Evolutionary conservation across 192 early-diverging fungal genomes (phyloP), one percentile per base, ranked within the genome.

Genomic region (Kickxella alabastrina): DNA sequence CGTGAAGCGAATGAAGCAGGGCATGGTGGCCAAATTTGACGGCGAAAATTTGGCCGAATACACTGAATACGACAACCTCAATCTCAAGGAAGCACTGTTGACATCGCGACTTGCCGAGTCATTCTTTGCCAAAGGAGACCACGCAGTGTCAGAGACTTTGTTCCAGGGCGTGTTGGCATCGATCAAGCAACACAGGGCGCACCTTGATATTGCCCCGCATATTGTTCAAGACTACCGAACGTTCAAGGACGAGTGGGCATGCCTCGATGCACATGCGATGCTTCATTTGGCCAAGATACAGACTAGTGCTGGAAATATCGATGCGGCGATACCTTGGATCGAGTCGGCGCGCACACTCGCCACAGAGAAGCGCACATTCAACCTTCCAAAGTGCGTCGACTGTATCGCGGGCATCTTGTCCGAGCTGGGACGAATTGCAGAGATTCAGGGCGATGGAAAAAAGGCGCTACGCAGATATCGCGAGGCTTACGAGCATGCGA

Each of bases 341-440:
- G 49, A 59, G 31, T 46, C 55, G n/a, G 64, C 64, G 1, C 54
- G 56, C 43, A 43, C 21, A 31, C 17, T 44, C 57, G 43, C 53
- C 35, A 43, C 42, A 32, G 18, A 48, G 23, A 24, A 52, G 2
- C 14, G 36, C 13, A 31, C 37, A 29, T 38, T 37, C 28, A 27
- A 47, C 10, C 51, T 34, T n/a, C 38, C 49, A n/a, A 55, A 41
- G n/a, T 75, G 71, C 34, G 50, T 67, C 41, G 52, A 57, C 40
- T 75, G 71, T 39, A 55, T 55, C 27, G 49, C 71, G 2, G 52
- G 51, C 4, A 41, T 67, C 10, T 25, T 62, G 9, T 28, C 52
- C 7, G 64, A 67, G 60, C 50, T 63, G 14, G 71, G 71, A n/a
- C 49, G 49, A 27, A 67, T 75, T 27, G 64, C 64, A 1, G 71